phyloP scores from a whole-genome alignment of 2,329 filamentous ascomycete genomes.

The Didymella segeticola region DNA sequence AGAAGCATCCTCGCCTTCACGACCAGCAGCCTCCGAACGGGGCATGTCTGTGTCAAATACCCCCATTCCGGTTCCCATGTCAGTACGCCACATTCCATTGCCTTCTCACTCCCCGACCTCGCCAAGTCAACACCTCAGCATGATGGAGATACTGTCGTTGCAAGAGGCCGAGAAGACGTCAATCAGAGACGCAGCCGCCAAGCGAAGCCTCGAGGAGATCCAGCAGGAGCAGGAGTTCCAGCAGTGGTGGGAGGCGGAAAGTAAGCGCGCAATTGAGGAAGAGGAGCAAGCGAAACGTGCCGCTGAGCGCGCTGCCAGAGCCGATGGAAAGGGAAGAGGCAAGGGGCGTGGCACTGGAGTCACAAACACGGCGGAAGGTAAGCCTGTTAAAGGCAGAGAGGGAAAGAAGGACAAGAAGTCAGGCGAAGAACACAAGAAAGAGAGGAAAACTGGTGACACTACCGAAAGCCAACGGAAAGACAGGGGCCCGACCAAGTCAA shows the following conservation, averaged over 20 bases:
- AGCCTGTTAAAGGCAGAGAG: conserved; percentile 13
- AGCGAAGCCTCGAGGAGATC: conserved; percentile 90
- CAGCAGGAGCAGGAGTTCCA: conserved; percentile 97
- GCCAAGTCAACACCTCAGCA: conserved; percentile 71
- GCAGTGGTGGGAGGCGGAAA: conserved; percentile 94
- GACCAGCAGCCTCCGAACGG: conserved; percentile 32
- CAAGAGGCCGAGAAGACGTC: conserved; percentile 84
- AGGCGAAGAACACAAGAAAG: conserved; percentile 28
- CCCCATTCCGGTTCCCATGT: conserved; percentile 50
- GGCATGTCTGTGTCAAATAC: conserved; percentile 46
- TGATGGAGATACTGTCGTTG: conserved; percentile 87
- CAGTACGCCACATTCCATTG: conserved; percentile 57
- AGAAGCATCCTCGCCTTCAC: conserved; percentile 32
- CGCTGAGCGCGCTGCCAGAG: conserved; percentile 35
- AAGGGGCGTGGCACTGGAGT: conserved; percentile 36
- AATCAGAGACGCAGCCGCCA: conserved; percentile 83
- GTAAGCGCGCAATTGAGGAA: conserved; percentile 70
- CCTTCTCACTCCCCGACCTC: conserved; percentile 68
- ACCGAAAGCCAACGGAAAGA: conserved; percentile 23
- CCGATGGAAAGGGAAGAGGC: conserved; percentile 33
- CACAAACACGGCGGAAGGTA: background rate
- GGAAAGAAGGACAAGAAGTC: conserved; percentile 23
- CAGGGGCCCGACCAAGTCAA: background rate
- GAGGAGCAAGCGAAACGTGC: conserved; percentile 53
- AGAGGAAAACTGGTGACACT: conserved; percentile 32